These are phyloP conservation scores for Nothophytophthora sp. DNA, from an alignment of 352 stramenopile species.

Conservation along the genomic window DNA sequence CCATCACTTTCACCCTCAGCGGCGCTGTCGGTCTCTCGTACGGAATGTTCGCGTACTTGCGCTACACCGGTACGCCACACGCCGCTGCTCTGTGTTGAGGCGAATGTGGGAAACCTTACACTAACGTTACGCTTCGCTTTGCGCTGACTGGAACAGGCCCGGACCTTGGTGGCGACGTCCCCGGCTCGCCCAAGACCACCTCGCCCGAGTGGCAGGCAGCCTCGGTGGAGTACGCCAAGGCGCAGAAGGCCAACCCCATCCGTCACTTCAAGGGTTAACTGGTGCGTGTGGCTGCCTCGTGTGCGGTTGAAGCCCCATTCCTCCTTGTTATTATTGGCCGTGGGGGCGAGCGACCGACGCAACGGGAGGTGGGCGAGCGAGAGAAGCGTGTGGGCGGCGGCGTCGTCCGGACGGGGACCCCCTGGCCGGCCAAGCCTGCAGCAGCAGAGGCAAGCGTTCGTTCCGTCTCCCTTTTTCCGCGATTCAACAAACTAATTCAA, in stretches of 20 bases:
- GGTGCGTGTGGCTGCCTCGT: constrained; percentile 4
- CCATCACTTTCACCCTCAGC: constrained; percentile 48
- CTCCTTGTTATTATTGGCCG: constrained; percentile 35
- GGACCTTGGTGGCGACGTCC: constrained; percentile 54
- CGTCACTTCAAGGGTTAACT: constrained; percentile 82
- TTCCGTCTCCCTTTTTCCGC: constrained; percentile 9
- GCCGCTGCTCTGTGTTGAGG: too few relatives aligned
- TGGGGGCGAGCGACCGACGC: constrained; percentile 12
- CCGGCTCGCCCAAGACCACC: constrained; percentile 65
- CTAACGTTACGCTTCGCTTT: neutral
- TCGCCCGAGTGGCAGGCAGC: constrained; percentile 76
- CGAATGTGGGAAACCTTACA: too few relatives aligned
- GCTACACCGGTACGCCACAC: constrained; percentile 59
- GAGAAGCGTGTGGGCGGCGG: neutral
- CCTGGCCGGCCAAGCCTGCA: neutral
- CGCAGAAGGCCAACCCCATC: constrained; percentile 86
- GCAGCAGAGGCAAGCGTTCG: too few relatives aligned
- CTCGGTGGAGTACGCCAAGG: constrained; percentile 74
- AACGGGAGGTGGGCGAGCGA: constrained; percentile 1
- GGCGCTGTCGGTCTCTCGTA: constrained; percentile 44
- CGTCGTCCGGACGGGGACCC: too few relatives aligned
- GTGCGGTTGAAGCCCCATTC: constrained; percentile 9
- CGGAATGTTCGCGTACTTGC: constrained; percentile 45
- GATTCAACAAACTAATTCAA: constrained; percentile 19
- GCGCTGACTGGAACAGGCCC: constrained; percentile 35